Evolutionary conservation across 2,329 filamentous ascomycete species (phyloP), one percentile per base, ranked within the genome.

Genomic region (Leptographium procerum): DNA sequence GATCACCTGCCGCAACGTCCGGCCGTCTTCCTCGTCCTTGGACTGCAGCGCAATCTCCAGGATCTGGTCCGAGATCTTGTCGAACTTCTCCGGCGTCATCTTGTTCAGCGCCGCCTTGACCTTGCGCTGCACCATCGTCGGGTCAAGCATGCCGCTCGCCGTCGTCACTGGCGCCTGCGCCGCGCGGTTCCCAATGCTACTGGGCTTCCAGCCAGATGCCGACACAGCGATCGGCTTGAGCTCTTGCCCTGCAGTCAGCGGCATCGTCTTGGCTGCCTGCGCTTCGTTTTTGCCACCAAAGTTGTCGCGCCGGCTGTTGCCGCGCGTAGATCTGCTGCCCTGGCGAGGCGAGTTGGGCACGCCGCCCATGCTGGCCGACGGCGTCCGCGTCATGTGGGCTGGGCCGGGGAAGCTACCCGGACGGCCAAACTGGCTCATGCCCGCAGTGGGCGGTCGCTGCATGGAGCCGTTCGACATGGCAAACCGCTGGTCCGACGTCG

Each of bases 11-110:
- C 94, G 88, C 55, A 99, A 81, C 9, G 94, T 97, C 60, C 92
- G 89, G 51, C 94, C 94, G 67, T 99, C 94, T 26, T 83, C 83
- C 75, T 99, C 94, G 66, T 95, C 88, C 81, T 96, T 96, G 57
- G 92, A 97, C 71, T 99, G 94, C 26, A 84, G 88, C 31, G 92
- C 91, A 70, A 99, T 99, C 57, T 85, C 80, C 57, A 99, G 81
- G 62, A 99, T 96, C 72, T 96, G 91, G 62, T 91, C 88, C 8
- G 94, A 84, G 65, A 99, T 96, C 76, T 87, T 91, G 70, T 96
- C 91, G 67, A 99, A 99, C 70, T 97, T 99, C 76, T 99, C 94
- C 0, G 94, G 94, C 0, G 94, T 97, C 94, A 99, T 97, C 87
- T 99, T 99, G 85, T 99, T 99, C 67, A 99, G 79, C 61, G 89